Base-by-base conservation (phyloP, 2,329 filamentous ascomycete species). In the Akanthomyces dipterigenus region DNA sequence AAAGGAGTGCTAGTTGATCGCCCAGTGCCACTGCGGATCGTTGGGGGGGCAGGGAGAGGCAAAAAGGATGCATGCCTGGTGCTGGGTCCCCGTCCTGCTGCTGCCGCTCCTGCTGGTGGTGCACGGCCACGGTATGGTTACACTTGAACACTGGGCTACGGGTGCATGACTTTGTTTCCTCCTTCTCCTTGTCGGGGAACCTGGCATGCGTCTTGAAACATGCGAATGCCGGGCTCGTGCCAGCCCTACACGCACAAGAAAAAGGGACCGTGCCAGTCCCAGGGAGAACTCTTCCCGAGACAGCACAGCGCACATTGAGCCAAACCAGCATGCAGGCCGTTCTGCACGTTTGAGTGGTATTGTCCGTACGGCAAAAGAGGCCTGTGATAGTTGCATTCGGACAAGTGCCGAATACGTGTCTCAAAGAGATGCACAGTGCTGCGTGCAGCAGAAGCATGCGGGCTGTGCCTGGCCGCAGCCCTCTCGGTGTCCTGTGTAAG, bases 21-120 rank as follows among this genome's bases (percentile, higher is more conserved):
- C 18, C 53, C 24, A 55, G 53, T 55, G 38, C 40, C 53, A 34
- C 38, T 45, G 53, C 53, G 24, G 53, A 55, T 55, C 53, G 36
- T 43, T 11, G 31, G 28, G 9, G 31, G 49, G 14, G 12, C 5
- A 18, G 24, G n/a, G 24, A 24, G 16, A 24, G 11, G 9, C 20
- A 48, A 16, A 26, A 26, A 16, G 36, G 36, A 38, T 16, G 36
- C 36, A 38, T 14, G 36, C 36, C 5, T 16, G 14, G 36, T 38
- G 36, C 36, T 38, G 36, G 20, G 43, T 26, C 43, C 18, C 42
- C 42, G 42, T 45, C 22, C 36, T 24, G 43, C 20, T 24, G 43
- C 12, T 5, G 40, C 36, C 36, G 36, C 36, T n/a, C n/a, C n/a
- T 38, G 36, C 12, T 38, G 12, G 36, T 16, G 5, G 36, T 16